phyloP scores from a whole-genome alignment of 768 basidiomycete genomes.

The Leccinum boreale region DNA sequence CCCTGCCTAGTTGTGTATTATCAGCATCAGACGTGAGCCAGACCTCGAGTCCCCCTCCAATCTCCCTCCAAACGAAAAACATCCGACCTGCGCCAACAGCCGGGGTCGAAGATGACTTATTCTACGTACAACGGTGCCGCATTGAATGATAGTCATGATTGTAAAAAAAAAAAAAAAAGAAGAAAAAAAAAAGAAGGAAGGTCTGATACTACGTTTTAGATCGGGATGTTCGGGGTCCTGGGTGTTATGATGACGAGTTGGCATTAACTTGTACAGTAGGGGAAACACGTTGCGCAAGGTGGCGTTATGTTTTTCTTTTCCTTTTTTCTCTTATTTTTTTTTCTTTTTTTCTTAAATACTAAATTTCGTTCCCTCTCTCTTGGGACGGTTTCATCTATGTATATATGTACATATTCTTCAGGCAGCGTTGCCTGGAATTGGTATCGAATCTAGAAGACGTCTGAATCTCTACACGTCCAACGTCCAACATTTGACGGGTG shows the following conservation, averaged over 20 bases:
- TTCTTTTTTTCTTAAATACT: not conserved
- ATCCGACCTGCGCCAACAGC: not conserved
- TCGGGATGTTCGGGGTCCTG: not conserved
- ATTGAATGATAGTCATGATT: not conserved
- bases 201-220: not conserved
- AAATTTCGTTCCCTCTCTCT: not conserved
- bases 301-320: not conserved
- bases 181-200: not conserved
- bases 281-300: not conserved
- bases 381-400: not conserved
- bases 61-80: not conserved
- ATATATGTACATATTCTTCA: not conserved
- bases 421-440: too few species aligned
- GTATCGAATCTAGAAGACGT: too few species aligned
- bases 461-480: not conserved
- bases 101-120: not conserved
- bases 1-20: not conserved
- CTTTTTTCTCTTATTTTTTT: not conserved
- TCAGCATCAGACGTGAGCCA: not conserved
- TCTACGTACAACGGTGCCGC: not conserved
- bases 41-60: too few species aligned
- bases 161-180: too few species aligned
- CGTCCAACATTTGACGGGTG: not conserved
- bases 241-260: not conserved
- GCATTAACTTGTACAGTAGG: not conserved